Base-by-base conservation (phyloP, 306 rosid genomes). In the Cicer chorassanicum region DNA sequence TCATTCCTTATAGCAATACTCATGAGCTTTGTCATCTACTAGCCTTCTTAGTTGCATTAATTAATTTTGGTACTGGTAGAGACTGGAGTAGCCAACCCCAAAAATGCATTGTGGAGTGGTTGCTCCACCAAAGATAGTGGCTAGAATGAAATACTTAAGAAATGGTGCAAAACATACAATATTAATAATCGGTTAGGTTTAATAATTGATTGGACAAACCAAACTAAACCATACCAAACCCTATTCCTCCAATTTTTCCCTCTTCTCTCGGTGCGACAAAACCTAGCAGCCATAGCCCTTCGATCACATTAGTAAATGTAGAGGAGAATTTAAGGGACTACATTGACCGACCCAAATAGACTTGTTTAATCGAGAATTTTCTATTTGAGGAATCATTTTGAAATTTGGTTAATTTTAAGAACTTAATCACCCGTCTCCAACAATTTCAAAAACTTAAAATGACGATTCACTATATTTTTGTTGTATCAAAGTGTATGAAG, bases 11-110 rank as follows among this genome's bases (percentile, higher is more conserved):
- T 39, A 29, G 66, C 63, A 42, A 8, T 43, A 72, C 49, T 72
- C 45, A 70, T 48, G 16, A 21, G 53, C 64, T 49, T 19, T 72
- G 50, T 67, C 61, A 16, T 76, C 56, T 63, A 53, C 18, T 69
- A 77, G 42, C 76, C 19, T 21, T 74, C 76, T 50, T 45, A 38
- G 18, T 40, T 62, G 41, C 63, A 15, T 41, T 44, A 54, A 7
- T 55, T 68, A 57, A 14, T 16, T 21, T 8, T 6, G 76, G 41
- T 54, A 18, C 16, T 13, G 44, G 44, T 29, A 16, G 1, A 14
- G 1, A 29, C 6, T 65, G 53, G 51, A 68, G 16, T 66, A 12
- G 63, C 42, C 42, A 1, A 56, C 75, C 36, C 12, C 48, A 34
- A 56, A 65, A 66, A n/a, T 2, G 66, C 19, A 19, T 3, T 39